Base-by-base conservation (phyloP, 2,329 filamentous ascomycete species). In the Cladobotryum protrusum region DNA sequence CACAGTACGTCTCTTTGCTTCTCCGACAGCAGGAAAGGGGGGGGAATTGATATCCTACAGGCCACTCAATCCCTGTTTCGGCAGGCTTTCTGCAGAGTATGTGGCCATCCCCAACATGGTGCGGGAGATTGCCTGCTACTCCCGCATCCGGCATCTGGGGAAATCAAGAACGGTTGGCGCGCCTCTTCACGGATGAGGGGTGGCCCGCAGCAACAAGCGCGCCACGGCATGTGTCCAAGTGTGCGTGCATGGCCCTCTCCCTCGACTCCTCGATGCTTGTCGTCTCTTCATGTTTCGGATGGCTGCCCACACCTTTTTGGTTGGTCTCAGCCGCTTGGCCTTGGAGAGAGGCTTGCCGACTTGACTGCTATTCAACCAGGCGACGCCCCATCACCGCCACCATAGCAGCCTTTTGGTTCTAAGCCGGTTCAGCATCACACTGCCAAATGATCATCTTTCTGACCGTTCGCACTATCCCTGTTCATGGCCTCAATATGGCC, bases 291-390 rank as follows among this genome's bases (percentile, higher is more conserved):
- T 48, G 20, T n/a, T 45, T 19, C 36, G 32, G 39, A 49, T 40
- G 33, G 41, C 46, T 49, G 36, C 50, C 46, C 43, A 51, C 49
- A n/a, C 45, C 41, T 36, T 47, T 43, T 24, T 29, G 24, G 42
- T 49, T 47, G 48, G 50, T 41, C 46, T 45, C 50, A 49, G 50
- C 46, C 46, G 42, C 42, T 34, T 20, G 14, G 42, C 11, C 13
- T 34, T 15, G 24, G 24, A 29, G 24, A 29, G 11, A 29, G 24
- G 24, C 24, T 29, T 29, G 24, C 11, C 24, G 7, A 8, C 24
- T 29, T 8, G 24, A 29, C 13, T 14, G n/a, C 18, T 44, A n/a
- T 43, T 51, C 39, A 33, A 13, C 17, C 3, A 43, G 20, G n/a
- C 29, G 13, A 24, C 18, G 32, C 13, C 39, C 40, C 24, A 43